phyloP scores from a whole-genome alignment of 129 eudicot genomes.

The Smallanthus sonchifolius region DNA sequence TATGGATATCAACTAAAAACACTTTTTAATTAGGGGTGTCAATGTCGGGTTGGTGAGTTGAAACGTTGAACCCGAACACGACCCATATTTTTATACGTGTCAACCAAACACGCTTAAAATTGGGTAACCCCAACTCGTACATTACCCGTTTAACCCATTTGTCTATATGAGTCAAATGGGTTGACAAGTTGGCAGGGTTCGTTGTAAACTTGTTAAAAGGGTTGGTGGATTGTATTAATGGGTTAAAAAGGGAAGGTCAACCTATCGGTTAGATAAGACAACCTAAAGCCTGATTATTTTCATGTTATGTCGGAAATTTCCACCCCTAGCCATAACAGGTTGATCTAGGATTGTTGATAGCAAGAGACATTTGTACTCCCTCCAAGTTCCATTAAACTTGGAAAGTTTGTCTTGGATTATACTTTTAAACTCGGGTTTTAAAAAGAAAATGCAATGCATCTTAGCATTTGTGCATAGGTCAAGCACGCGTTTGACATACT shows the following conservation, averaged over 20 bases:
- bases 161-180: neutral
- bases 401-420: too few relatives aligned
- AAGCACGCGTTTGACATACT: neutral
- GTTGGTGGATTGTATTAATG: neutral
- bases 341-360: too few relatives aligned
- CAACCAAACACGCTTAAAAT: neutral
- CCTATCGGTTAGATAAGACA: neutral
- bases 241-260: neutral
- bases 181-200: neutral
- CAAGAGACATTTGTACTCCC: too few relatives aligned
- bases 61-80: neutral
- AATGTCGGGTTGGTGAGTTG: neutral
- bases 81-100: neutral
- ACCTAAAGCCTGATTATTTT: neutral
- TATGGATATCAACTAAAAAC: neutral
- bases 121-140: neutral
- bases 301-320: too few relatives aligned
- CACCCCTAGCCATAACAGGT: too few relatives aligned
- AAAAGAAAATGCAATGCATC: neutral
- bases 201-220: neutral
- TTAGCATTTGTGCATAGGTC: neutral
- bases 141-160: neutral
- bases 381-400: too few relatives aligned
- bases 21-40: neutral
- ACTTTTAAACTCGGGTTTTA: too few relatives aligned